Evolutionary conservation across 495 filamentous ascomycete genomes (phyloP).

Genomic region (Chaetomium cochliodes): DNA sequence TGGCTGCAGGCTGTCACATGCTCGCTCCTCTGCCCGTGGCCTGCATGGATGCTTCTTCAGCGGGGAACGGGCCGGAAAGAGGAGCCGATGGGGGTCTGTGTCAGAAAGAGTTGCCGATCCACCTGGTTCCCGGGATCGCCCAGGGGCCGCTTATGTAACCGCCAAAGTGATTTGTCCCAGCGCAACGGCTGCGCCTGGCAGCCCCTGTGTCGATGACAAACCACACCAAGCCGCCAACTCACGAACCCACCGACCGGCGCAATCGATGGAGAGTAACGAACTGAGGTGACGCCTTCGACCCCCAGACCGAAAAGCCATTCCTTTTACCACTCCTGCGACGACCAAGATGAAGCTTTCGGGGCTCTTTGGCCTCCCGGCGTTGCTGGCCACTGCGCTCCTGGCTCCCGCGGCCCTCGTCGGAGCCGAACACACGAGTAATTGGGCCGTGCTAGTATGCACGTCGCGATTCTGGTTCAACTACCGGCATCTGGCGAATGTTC

Average conservation of each 20-base stretch:
- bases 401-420: slow-evolving; percentile 41
- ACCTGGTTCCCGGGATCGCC: not conserved
- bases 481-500: slow-evolving; percentile 94
- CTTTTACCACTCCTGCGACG: not conserved
- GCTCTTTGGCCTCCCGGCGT: slow-evolving; percentile 41
- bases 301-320: not conserved
- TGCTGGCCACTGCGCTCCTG: slow-evolving; percentile 47
- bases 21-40: not conserved
- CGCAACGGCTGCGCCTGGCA: not conserved
- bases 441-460: slow-evolving; percentile 97
- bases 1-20: not conserved
- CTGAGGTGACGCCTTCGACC: not conserved
- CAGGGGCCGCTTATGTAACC: slow-evolving; percentile 9
- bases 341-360: slow-evolving; percentile 26
- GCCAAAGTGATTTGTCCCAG: not conserved
- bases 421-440: slow-evolving; percentile 93
- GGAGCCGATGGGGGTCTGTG: not conserved
- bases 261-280: not conserved
- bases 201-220: slow-evolving; percentile 10
- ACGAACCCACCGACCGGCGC: not conserved
- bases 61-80: not conserved
- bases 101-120: not conserved
- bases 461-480: slow-evolving; percentile 99
- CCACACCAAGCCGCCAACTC: not conserved
- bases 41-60: not conserved